A percentile compares a stretch with the other conserved stretches of the same genome.
These are phyloP conservation scores for Aphanomyces euteiches DNA, from an alignment of 352 stramenopile genomes.

Conservation along the genomic window DNA sequence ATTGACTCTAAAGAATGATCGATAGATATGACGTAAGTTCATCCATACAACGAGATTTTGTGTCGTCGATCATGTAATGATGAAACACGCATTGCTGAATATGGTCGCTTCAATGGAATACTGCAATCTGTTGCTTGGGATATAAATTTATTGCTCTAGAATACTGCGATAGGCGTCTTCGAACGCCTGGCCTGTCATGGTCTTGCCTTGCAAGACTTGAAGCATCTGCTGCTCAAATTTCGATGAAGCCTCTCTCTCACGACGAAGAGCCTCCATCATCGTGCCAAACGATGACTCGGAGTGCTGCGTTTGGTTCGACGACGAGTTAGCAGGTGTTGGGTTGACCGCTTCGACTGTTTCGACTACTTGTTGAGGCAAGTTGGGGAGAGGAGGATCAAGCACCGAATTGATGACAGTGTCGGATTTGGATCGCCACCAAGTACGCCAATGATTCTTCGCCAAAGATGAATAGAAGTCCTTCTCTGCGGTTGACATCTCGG, in stretches of 20 bases:
- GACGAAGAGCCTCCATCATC: not conserved
- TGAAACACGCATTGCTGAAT: too few species aligned
- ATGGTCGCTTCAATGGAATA: too few species aligned
- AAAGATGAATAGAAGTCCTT: constrained; percentile 6
- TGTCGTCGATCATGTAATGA: too few species aligned
- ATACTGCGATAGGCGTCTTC: constrained; percentile 19
- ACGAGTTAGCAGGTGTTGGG: not conserved
- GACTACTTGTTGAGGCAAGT: not conserved
- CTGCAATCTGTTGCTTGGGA: too few species aligned
- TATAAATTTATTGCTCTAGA: not conserved
- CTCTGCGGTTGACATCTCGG: not conserved
- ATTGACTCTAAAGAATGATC: too few species aligned
- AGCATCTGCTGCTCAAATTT: constrained; percentile 20
- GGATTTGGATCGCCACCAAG: constrained; percentile 3
- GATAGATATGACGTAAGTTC: too few species aligned
- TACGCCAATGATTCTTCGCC: constrained; percentile 11
- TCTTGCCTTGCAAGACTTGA: constrained; percentile 26
- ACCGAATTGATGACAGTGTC: not conserved
- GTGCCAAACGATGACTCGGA: not conserved
- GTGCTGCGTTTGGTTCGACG: too few species aligned
- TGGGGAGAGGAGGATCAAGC: constrained; percentile 1
- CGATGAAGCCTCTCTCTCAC: constrained; percentile 1
- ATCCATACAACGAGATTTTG: too few species aligned
- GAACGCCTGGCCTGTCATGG: constrained; percentile 10
- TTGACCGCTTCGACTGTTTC: constrained; percentile 6